Evolutionary conservation across 108 stramenopile genomes (phyloP), one percentile per base, ranked within the genome.

Genomic region (Discostella pseudostelligera): DNA sequence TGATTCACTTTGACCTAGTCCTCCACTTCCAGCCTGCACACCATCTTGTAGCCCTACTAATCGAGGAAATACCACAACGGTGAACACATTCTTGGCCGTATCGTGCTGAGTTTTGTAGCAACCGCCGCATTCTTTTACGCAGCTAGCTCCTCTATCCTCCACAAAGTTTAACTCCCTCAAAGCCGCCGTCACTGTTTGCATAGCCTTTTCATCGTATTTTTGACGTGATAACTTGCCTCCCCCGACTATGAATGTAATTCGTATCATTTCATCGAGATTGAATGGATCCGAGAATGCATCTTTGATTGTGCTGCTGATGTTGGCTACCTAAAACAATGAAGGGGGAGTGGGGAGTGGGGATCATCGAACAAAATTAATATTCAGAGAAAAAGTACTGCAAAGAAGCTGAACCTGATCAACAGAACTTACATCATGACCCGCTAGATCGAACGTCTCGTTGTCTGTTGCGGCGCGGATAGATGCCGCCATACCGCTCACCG

Each of bases 91-190:
- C 79, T 93, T 92, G 10, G 90, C 93, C 20, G 96, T 96, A 66
- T 96, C 96, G 68, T 96, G 96, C 67, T 96, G 96, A 39, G 76
- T 60, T 78, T 96, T 96, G 84, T 92, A 96, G 13, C 78, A 72
- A 21, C 92, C 93, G 19, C 70, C 91, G 60, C 89, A 93, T 57
- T 90, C 90, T 19, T 64, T 49, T 2, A 86, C 80, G 46, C 86
- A 82, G 28, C 84, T 84, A 9, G 91, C 96, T 8, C 86, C 87
- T 24, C 85, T 77, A 73, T 96, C 93, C 58, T 96, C 96, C 21
- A 80, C 85, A 60, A 77, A 96, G 20, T 86, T 92, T 13, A 88
- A 46, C 39, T 80, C 77, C 17, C 76, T 84, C 40, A 96, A 72
- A 8, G 92, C 69, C 8, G 87, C 65, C 10, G 89, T 85, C 37